Conservation (phyloP, 345 rosid species). For the Eutrema yunnanense region DNA sequence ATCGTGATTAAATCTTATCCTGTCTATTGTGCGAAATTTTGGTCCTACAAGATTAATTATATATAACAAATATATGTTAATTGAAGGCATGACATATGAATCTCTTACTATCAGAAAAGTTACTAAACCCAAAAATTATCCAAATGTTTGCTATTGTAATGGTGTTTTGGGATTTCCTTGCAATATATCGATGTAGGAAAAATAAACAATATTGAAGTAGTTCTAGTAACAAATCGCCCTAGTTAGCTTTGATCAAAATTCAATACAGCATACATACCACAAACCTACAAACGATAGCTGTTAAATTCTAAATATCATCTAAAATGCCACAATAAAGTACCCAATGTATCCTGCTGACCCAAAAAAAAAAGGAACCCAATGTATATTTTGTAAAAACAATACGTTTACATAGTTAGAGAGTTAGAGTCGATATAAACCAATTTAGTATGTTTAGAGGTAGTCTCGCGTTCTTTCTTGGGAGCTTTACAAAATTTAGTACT, state of each 20-base stretch:
- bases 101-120: no score
- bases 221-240: not conserved
- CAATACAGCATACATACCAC: not conserved
- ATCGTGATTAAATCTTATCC: no score
- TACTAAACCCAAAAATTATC: no score
- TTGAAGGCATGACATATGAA: no score
- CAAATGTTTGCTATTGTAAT: no score
- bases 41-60: no score
- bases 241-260: not conserved
- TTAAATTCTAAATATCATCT: not conserved
- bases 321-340: not conserved
- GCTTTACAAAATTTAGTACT: no score
- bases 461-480: not conserved
- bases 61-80: no score
- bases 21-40: no score
- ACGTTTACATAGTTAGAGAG: not conserved
- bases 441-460: not conserved
- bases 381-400: not conserved
- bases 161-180: not conserved
- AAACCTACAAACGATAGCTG: not conserved
- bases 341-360: not conserved
- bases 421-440: not conserved
- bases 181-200: not conserved
- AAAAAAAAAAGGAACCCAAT: not conserved
- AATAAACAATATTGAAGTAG: not conserved